These are phyloP conservation scores for Termitomyces titanicus DNA, from an alignment of 768 basidiomycete genomes.

Conservation along the genomic window DNA sequence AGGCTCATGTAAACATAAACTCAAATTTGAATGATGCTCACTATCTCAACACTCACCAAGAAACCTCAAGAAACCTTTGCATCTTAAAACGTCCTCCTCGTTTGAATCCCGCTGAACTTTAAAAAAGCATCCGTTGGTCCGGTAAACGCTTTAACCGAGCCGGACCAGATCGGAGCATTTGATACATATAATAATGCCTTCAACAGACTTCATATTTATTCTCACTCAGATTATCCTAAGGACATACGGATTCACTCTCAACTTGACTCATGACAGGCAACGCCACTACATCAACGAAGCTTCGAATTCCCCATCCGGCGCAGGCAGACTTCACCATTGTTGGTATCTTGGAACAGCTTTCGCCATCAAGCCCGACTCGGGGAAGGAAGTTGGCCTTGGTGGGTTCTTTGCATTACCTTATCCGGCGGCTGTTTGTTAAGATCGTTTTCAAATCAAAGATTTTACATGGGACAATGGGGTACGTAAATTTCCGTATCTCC, in stretches of 20 bases:
- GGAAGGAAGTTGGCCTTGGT: slow-evolving; percentile 68
- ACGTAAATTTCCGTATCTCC: slow-evolving; percentile 29
- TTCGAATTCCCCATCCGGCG: slow-evolving; percentile 47
- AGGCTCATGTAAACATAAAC: too few species aligned
- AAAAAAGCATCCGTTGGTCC: too few species aligned
- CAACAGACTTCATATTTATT: too few species aligned
- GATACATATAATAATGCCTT: too few species aligned
- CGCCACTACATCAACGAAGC: slow-evolving; percentile 42
- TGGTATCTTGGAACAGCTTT: slow-evolving; percentile 62
- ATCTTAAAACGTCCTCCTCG: too few species aligned
- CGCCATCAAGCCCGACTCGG: slow-evolving; percentile 43
- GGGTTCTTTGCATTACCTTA: slow-evolving; percentile 21
- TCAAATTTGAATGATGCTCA: too few species aligned
- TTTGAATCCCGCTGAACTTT: too few species aligned
- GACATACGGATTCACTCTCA: background rate
- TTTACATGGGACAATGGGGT: slow-evolving; percentile 80
- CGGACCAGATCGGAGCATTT: too few species aligned
- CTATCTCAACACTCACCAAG: too few species aligned
- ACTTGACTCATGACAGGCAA: slow-evolving; percentile 19
- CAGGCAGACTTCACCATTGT: slow-evolving; percentile 43
- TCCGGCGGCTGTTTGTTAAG: slow-evolving; percentile 8
- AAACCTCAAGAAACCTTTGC: too few species aligned
- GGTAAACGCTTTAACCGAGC: slow-evolving; percentile 8
- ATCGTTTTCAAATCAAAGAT: slow-evolving; percentile 42
- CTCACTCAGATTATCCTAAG: too few species aligned